Evolutionary conservation across 495 filamentous ascomycete genomes (phyloP), one percentile per base, ranked within the genome.

Genomic region (Aspergillus hancockii): DNA sequence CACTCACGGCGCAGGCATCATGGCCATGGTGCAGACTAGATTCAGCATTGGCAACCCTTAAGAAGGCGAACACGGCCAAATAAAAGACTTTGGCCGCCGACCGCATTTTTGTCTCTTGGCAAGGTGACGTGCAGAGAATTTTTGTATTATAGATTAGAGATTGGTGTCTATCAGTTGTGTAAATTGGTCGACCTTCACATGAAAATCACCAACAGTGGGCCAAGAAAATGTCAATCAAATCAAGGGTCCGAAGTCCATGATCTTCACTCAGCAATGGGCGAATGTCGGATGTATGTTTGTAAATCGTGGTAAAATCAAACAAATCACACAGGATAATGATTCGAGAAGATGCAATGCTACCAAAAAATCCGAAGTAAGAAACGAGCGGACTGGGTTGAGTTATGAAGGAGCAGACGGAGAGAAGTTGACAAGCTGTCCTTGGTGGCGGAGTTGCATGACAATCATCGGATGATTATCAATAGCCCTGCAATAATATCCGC

Each of bases 11-110:
- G 74, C 88, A 91, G 63, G 82, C 73, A 69, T 88, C 81, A 46
- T 60, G 43, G 22, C 43, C 49, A 54, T 62, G 57, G 14, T 52
- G 58, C 30, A 55, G n/a, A 13, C 21, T 32, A 1, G 49, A 22
- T 52, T 34, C 23, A 49, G 76, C 75, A 50, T 72, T 66, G 47
- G 83, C 71, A 16, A 86, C 73, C 30, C 77, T 78, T 70, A 86
- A 84, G 64, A 93, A 82, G 60, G 88, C 80, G 69, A 93, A 93
- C 45, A 91, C 75, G 51, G 90, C 88, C 63, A 92, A 76, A 73
- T 87, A 92, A 72, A 93, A 92, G 21, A 85, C 74, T 64, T 82
- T 83, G 53, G 83, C 80, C 45, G 86, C 83, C 55, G 87, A 78
- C 64, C 81, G 87, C 89, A 91, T 92, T 16, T 67, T 72, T n/a